Base-by-base conservation (phyloP, 345 rosid genomes). In the Acer campestre region DNA sequence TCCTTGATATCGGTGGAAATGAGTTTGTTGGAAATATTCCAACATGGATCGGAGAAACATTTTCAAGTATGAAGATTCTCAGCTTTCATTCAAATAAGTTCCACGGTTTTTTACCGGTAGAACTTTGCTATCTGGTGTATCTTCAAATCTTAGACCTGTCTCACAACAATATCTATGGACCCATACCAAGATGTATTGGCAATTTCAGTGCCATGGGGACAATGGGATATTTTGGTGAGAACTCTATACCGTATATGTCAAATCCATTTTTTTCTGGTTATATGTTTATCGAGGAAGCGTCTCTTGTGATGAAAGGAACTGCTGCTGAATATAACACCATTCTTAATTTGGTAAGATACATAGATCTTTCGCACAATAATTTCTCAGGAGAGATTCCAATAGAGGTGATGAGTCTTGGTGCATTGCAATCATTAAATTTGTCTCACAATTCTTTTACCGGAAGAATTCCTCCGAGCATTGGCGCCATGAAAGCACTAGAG, bases 41-140 rank as follows among this genome's bases (percentile, higher is more conserved):
- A n/a, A 0, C 23, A 1, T 78, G 80, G 80, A 71, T 58, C 7
- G 68, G 67, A 6, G 75, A 79, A 18, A n/a, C 9, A 2, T 38
- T 79, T 12, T 23, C 70, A 0, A 8, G 40, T 2, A 10, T 40
- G 64, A 75, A 10, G 1, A 23, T 75, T 14, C 31, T 79, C 38
- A 68, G 61, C 13, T 38, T 79, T 49, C 58, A 73, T 12, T 83
- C 68, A 0, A 83, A 83, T 44, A 48, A n/a, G 18, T 78, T 83
- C 8, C 6, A 61, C 3, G 81, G 86, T n/a, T 64, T 78, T 20
- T 75, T 84, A 35, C 82, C 82, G 23, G 51, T 23, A 12, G 18
- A 65, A 40, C 13, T 75, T 0, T 80, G 82, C 17, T 8, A 12
- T 63, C 29, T 80, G 0, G 10, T 14, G 38, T 63, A 8, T 48